These are phyloP conservation scores for Globisporangium nodosum DNA, from an alignment of 352 stramenopile species.

Conservation along the genomic window DNA sequence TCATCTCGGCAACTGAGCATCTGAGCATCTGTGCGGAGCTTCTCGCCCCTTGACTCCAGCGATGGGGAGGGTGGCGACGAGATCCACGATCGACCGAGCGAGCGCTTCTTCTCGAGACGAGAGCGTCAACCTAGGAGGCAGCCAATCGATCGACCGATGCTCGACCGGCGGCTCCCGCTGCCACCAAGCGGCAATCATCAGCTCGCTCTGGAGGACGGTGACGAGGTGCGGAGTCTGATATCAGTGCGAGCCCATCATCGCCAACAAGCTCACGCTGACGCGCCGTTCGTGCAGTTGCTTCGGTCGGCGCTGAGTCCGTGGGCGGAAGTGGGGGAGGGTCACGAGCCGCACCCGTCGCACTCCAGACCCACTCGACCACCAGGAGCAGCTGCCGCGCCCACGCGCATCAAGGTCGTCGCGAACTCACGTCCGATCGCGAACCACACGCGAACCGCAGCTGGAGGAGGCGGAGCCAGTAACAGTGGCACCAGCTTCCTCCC, in stretches of 20 bases:
- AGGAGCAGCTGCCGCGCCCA: not conserved
- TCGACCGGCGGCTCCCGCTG: not conserved
- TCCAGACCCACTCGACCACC: not conserved
- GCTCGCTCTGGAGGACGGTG: conserved; percentile 5
- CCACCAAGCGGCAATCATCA: not conserved
- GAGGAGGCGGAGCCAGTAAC: not conserved
- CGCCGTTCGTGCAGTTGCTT: conserved; percentile 3
- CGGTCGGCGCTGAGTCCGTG: conserved; percentile 9
- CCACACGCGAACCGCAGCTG: not conserved
- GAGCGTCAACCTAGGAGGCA: no score
- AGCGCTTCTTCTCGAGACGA: not conserved
- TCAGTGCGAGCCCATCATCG: no score
- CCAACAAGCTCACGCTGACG: not conserved
- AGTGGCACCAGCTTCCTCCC: conserved; percentile 6
- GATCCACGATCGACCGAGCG: not conserved
- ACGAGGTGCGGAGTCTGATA: conserved; percentile 5
- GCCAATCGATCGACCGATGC: not conserved
- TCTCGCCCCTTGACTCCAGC: no score
- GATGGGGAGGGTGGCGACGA: no score
- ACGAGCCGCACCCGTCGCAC: conserved; percentile 5
- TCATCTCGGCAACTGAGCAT: no score
- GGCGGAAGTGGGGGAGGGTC: conserved; percentile 1
- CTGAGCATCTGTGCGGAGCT: no score
- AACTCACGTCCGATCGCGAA: not conserved
- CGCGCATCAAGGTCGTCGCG: conserved; percentile 1